Base-by-base conservation (phyloP, 164 flowering plant species). In the Warburgia ugandensis region DNA sequence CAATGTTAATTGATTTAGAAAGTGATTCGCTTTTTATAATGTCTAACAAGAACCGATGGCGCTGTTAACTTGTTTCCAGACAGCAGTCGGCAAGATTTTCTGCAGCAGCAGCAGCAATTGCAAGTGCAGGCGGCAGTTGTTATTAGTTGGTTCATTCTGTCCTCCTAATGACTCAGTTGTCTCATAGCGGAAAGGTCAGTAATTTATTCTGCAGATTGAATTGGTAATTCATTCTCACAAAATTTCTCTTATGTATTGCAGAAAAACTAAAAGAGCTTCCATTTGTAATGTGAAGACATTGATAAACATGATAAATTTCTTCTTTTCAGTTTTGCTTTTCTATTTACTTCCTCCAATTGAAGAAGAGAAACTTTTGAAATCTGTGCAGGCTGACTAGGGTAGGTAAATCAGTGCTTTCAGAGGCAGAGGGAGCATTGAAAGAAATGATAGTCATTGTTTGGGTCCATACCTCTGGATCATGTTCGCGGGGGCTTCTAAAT, bases 11-110 rank as follows among this genome's bases (percentile, higher is more conserved):
- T 48, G n/a, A 33, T 4, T 30, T 20, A 3, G 11, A 22, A 28
- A 2, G 11, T 7, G 35, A 3, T 8, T 11, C 13, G 23, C 13
- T 47, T 47, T 33, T n/a, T 17, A 8, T 28, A 8, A 25, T 16
- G 16, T 47, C 35, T 47, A 11, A 26, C 10, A 47, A 47, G 26
- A 17, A 5, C 21, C 30, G 2, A 11, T 30, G 28, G 7, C 11
- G 12, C 12, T 9, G 13, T 38, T 39, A n/a, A n/a, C n/a, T 14
- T 61, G 37, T 27, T 31, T 48, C 33, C 32, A 13, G 20, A 39
- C 35, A 67, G 60, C 82, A 86, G 95, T 46, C 77, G 73, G 23
- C 90, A 83, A 60, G 57, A 4, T 86, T 76, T 60, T 79, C 90
- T 14, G 61, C 63, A 33, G 75, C 83, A n/a, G n/a, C n/a, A 38